Base-by-base conservation (phyloP, 257 asterid genomes). In the Lavandula angustifolia region DNA sequence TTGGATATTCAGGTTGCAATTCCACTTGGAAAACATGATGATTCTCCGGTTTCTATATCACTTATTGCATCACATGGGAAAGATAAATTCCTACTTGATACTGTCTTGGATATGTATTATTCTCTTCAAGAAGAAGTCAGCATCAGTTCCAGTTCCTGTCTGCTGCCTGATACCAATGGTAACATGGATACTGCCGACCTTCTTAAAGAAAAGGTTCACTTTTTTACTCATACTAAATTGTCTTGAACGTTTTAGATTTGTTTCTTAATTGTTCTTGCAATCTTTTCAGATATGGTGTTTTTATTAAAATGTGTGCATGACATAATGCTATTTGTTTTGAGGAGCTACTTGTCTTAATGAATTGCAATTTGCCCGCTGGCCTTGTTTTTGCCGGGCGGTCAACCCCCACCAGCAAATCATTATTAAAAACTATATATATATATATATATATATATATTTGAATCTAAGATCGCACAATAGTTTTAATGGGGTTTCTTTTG, bases 1-100 rank as follows among this genome's bases (percentile, higher is more conserved):
- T 54, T 37, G 18, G 35, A 33, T 53, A 31, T 52, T 46, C 73
- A 89, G 98, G 95, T 81, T 27, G 62, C 92, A 50, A 63, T 87
- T 76, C 99, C 99, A 49, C 71, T 90, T 7, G 97, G 99, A 59
- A 79, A 67, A 71, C 81, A 87, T 50, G 89, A 83, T 56, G 88
- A 80, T 58, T 76, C 53, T 75, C 95, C 92, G 41, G 61, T 79
- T 72, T 86, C 99, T 44, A 68, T 87, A 33, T 94, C 99, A 35
- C 80, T 87, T 59, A 68, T 94, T 72, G 95, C 96, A 34, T 83
- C 90, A 60, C 94, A 86, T 49, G 95, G 96, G 62, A 54, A 68
- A 70, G 99, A 94, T 82, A 94, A 94, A 69, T 87, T 87, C 80
- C 75, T 94, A 76, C 97, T 94, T 60, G 99, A 90, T 67, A 81